These are phyloP conservation scores for Cordyceps cateniannulata DNA, from an alignment of 2,329 filamentous ascomycete genomes.

Conservation along the genomic window DNA sequence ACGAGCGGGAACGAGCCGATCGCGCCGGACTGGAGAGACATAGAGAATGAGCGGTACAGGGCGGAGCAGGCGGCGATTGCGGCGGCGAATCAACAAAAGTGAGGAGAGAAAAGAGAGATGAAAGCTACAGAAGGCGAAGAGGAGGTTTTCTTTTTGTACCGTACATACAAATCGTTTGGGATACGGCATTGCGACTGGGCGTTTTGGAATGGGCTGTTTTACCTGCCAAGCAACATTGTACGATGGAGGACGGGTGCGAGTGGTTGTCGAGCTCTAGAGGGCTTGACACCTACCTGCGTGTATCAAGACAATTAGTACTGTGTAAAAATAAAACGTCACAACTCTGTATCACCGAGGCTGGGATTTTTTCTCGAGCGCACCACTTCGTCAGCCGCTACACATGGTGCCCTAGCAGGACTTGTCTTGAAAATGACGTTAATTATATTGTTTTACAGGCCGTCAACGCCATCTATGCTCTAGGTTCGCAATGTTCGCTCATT, in stretches of 20 bases:
- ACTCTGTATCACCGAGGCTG: background rate
- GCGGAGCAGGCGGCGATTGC: conserved; percentile 25
- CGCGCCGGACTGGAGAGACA: conserved; percentile 55
- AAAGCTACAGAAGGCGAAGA: no score
- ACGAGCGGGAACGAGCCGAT: conserved; percentile 61
- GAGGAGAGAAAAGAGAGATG: background rate
- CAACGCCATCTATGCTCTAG: background rate
- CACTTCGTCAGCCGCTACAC: no score
- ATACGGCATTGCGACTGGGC: conserved; percentile 1
- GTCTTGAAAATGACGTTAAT: background rate
- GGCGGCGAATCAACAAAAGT: conserved; percentile 11
- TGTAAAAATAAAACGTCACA: background rate
- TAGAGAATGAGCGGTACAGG: conserved; percentile 56
- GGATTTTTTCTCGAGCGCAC: no score
- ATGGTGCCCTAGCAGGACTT: no score
- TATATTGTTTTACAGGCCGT: background rate
- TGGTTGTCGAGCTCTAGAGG: background rate
- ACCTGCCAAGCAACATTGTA: background rate
- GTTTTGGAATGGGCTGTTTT: background rate
- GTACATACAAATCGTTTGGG: background rate
- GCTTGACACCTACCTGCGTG: background rate
- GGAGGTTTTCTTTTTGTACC: background rate
- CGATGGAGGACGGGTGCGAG: background rate
- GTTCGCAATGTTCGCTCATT: background rate
- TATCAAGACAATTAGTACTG: background rate